Base-by-base conservation (phyloP, 345 rosid species). In the Syzygium aqueum region DNA sequence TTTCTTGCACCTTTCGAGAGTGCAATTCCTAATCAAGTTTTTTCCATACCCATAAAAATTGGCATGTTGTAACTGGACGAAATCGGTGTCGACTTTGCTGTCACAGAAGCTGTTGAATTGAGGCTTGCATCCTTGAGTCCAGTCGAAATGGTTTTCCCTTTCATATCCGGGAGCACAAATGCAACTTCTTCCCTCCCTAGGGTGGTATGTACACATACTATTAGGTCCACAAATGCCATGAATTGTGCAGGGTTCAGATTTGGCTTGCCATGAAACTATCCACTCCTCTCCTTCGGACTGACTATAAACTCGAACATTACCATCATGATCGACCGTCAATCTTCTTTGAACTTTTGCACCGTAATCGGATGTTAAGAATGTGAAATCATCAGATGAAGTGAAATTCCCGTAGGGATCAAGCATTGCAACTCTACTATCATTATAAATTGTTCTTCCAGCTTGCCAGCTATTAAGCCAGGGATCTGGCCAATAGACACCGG, bases 1-100 rank as follows among this genome's bases (percentile, higher is more conserved):
- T 27, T 59, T 25, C 65, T 27, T 59, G 65, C 65, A 27, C 65
- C 1, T 59, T 14, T 59, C 65, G 30, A 57, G 65, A 25, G 65
- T 11, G 65, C 0, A 57, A 2, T 0, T 11, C 27, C 1, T 0
- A 25, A 57, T 25, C 28, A 25, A 4, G 15, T 28, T 15, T 57
- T 57, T 57, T 15, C 27, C 65, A 59, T 59, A 59, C 65, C 65
- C 65, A 59, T 25, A 11, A 0, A 59, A 59, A 59, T 59, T 7
- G 30, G 65, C 65, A 27, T 59, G 65, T 11, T 14, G 65, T 59
- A 59, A 27, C 65, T 59, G 1, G 16, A 59, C 65, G 7, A 59
- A 59, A 11, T 25, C 15, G 16, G 65, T 59, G 11, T 59, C 30
- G 7, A 59, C 65, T 27, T 59, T 59, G 65, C 30, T 59, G 7